Conservation (phyloP, 2,329 filamentous ascomycete species). For the Escovopsis weberi region DNA sequence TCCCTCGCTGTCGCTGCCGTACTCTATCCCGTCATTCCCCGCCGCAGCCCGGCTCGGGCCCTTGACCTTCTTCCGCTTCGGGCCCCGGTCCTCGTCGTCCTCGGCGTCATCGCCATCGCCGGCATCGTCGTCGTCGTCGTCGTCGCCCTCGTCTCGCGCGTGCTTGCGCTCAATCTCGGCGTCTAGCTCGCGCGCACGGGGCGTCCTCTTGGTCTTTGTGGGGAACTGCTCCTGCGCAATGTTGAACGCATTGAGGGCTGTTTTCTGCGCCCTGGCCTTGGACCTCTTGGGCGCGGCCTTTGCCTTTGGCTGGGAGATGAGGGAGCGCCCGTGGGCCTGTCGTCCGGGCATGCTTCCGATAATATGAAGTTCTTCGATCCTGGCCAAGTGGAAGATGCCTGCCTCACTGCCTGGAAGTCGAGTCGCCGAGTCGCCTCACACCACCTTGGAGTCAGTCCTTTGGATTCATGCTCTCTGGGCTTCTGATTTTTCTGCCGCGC, state of each 20-base stretch:
- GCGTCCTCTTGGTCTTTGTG: slow-evolving; percentile 31
- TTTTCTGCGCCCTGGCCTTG: slow-evolving; percentile 33
- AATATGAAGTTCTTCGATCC: background rate
- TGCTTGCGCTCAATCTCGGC: slow-evolving; percentile 31
- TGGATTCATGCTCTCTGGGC: background rate
- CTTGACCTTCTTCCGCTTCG: slow-evolving; percentile 26
- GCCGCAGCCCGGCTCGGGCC: slow-evolving; percentile 26
- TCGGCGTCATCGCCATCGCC: slow-evolving; percentile 34
- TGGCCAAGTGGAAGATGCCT: background rate
- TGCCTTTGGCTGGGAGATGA: slow-evolving; percentile 25
- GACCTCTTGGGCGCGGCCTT: slow-evolving; percentile 26
- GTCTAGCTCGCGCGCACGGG: slow-evolving; percentile 37
- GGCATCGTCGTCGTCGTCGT: slow-evolving; percentile 24
- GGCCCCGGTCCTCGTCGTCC: slow-evolving; percentile 37
- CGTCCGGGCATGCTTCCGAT: slow-evolving; percentile 38
- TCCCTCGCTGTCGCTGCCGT: slow-evolving; percentile 72
- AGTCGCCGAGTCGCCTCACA: background rate
- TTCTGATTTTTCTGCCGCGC: slow-evolving; percentile 15
- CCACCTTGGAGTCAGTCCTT: background rate
- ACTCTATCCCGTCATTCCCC: slow-evolving; percentile 46
- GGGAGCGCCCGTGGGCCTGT: slow-evolving; percentile 41
- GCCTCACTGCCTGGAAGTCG: too few relatives aligned
- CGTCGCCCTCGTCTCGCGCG: slow-evolving; percentile 28
- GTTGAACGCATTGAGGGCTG: slow-evolving; percentile 42
- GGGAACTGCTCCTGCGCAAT: slow-evolving; percentile 40